Evolutionary conservation across 441 rosid species (phyloP).

Genomic region (Euphorbia celastroides): DNA sequence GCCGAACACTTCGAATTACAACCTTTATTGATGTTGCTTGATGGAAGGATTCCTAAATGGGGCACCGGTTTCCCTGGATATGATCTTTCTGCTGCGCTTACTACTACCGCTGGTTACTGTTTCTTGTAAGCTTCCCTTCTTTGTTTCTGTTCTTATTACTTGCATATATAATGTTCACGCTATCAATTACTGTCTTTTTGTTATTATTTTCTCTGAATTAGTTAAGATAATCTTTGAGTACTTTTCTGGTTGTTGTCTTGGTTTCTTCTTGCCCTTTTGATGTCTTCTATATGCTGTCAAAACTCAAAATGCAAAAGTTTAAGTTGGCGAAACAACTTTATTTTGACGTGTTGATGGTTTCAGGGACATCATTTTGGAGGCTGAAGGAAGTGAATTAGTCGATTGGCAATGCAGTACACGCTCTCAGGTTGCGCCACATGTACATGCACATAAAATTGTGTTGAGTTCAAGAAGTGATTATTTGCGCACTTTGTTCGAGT

Average conservation of each 20-base stretch:
- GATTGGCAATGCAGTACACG: constrained; percentile 51
- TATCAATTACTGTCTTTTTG: background rate
- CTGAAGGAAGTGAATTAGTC: constrained; percentile 38
- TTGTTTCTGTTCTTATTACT: background rate
- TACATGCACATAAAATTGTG: constrained; percentile 71
- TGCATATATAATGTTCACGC: background rate
- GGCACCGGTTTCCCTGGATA: constrained; percentile 51
- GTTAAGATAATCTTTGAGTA: too few species aligned
- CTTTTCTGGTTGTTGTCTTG: too few species aligned
- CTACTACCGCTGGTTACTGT: constrained; percentile 31
- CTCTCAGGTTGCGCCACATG: constrained; percentile 49
- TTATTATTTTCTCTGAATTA: too few species aligned
- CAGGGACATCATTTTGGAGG: constrained; percentile 79
- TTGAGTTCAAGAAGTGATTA: constrained; percentile 67
- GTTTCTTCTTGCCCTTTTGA: too few species aligned
- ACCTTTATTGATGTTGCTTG: constrained; percentile 46
- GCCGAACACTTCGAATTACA: constrained; percentile 58
- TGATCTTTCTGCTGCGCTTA: constrained; percentile 58
- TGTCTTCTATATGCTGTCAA: too few species aligned
- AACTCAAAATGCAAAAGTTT: too few species aligned
- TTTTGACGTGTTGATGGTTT: constrained; percentile 22
- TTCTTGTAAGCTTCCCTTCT: constrained; percentile 51
- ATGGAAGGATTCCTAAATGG: constrained; percentile 65
- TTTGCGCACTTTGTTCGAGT: constrained; percentile 65
- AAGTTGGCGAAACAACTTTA: background rate